phyloP scores from a whole-genome alignment of 1,284 basidiomycete genomes.

The Moesziomyces antarcticus region DNA sequence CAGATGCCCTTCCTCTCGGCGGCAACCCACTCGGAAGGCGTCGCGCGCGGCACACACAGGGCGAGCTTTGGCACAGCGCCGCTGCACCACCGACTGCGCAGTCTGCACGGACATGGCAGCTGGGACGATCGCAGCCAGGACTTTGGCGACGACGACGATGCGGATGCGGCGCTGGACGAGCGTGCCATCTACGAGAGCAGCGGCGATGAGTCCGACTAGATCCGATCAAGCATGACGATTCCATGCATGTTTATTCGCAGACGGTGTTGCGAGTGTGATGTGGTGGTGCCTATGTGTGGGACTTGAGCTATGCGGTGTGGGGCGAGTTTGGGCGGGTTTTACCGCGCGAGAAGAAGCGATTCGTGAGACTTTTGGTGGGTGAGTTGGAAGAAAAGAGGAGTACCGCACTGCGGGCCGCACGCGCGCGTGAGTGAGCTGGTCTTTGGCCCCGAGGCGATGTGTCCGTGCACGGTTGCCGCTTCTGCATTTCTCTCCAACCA shows the following conservation, averaged over 20 bases:
- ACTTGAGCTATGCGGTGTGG: too few species aligned
- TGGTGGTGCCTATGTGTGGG: too few species aligned
- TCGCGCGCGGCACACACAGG: conserved; percentile 10
- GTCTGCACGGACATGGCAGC: conserved; percentile 29
- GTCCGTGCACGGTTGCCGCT: conserved; percentile 1
- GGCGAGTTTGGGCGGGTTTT: not conserved
- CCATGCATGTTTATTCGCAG: not conserved
- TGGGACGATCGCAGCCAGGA: conserved; percentile 63
- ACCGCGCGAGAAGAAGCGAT: conserved; percentile 3
- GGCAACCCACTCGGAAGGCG: conserved; percentile 9
- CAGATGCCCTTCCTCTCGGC: conserved; percentile 30
- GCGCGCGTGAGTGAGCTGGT: not conserved
- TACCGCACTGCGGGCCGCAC: too few species aligned
- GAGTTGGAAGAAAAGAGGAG: not conserved
- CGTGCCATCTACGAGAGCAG: conserved; percentile 28
- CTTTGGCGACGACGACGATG: conserved; percentile 69
- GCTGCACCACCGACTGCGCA: conserved; percentile 24
- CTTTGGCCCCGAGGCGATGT: not conserved
- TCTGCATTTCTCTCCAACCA: not conserved
- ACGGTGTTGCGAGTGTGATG: too few species aligned
- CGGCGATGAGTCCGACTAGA: conserved; percentile 18
- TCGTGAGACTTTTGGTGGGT: not conserved
- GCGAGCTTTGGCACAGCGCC: conserved; percentile 28
- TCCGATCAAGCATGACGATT: not conserved
- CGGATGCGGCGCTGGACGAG: conserved; percentile 16